Evolutionary conservation across 495 filamentous ascomycete species (phyloP), one percentile per base, ranked within the genome.

Genomic region (Haplographium delicatum): DNA sequence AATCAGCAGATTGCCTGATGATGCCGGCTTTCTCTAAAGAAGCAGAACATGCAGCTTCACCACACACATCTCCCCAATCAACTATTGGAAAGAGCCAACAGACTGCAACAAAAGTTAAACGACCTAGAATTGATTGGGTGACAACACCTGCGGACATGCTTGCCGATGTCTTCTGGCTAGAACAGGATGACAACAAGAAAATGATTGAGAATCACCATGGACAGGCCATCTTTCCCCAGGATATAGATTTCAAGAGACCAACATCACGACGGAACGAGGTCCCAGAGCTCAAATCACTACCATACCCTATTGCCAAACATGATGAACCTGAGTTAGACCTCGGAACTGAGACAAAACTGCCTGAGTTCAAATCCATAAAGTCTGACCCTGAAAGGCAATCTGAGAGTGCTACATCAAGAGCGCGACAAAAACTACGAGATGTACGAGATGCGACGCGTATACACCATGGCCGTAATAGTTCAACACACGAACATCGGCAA

Each of bases 131-230:
- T n/a, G 89, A 91, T 51, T 95, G 91, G 90, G 72, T 72, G 2
- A 79, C 86, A 8, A 77, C 80, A 33, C 85, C 89, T 0, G 81
- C 83, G 38, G 90, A 95, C 55, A 76, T 94, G 58, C 68, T 96
- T 18, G 87, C 89, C 1, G 91, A 96, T 67, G 72, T 82, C 9
- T 83, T 85, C 51, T 96, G 91, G 91, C 69, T 89, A 35, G 85
- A 94, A 63, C 82, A 88, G 50, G 79, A 72, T 19, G 68, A 79
- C 43, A 86, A 95, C 61, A 89, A 88, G 60, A 75, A 69, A 40
- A 71, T 85, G 9, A 79, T 94, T 20, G 84, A 91, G 53, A 83
- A 91, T 64, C 78, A 75, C 19, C 70, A 83, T 57, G 88, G 88
- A 44, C 72, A 78, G 9, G 80, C 77, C 35, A 74, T 95, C 5